Evolutionary conservation across 2,329 filamentous ascomycete species (phyloP).

Genomic region (Aspergillus texensis): DNA sequence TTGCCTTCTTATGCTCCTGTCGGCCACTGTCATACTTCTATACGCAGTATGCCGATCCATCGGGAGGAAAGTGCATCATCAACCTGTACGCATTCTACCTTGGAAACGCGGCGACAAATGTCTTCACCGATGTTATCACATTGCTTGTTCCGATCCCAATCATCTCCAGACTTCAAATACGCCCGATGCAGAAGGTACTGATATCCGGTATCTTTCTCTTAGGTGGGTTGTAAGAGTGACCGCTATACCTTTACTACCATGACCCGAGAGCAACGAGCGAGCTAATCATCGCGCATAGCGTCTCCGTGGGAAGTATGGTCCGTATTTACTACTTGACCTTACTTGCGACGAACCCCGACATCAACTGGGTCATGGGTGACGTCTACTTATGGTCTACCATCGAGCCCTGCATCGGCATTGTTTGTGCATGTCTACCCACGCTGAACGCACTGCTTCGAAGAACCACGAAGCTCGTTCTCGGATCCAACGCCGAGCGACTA

Average conservation of each 20-base stretch:
- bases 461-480: not conserved
- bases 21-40: not conserved
- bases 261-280: not conserved
- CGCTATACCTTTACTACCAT: not conserved
- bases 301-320: not conserved
- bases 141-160: not conserved
- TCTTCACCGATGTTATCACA: not conserved
- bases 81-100: not conserved
- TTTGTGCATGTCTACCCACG: slow-evolving; percentile 1
- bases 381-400: not conserved
- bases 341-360: not conserved
- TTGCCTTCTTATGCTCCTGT: not conserved
- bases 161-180: not conserved
- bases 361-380: not conserved
- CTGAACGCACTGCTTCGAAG: not conserved
- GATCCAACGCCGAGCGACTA: not conserved
- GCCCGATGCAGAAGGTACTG: not conserved
- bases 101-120: not conserved
- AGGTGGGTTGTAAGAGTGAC: not conserved
- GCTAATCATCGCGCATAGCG: not conserved
- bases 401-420: not conserved
- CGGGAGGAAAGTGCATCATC: not conserved
- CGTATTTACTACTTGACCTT: not conserved
- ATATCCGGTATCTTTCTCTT: not conserved
- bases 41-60: not conserved